phyloP scores from a whole-genome alignment of 768 basidiomycete species.

The Udeniomyces megalosporus region DNA sequence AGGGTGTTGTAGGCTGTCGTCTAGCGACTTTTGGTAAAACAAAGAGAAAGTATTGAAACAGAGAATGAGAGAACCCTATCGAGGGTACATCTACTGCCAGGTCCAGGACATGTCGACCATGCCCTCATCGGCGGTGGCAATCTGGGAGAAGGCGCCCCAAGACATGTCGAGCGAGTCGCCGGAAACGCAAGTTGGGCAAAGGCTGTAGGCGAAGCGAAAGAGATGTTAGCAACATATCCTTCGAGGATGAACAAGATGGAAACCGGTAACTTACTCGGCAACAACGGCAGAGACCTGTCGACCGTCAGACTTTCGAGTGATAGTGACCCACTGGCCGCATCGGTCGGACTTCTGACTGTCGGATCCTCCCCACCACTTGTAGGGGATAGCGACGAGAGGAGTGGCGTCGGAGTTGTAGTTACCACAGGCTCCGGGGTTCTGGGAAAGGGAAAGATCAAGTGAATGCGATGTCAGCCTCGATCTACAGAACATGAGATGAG shows the following conservation, averaged over 20 bases:
- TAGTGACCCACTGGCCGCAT: conserved; percentile 50
- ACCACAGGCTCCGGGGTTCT: conserved; percentile 45
- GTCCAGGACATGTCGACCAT: background rate
- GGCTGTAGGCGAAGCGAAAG: conserved; percentile 18
- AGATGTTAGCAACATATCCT: too few relatives aligned
- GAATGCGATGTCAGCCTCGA: background rate
- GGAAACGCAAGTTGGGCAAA: conserved; percentile 64
- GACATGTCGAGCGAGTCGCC: conserved; percentile 34
- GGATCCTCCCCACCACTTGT: conserved; percentile 32
- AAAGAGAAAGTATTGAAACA: too few relatives aligned
- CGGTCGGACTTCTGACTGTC: conserved; percentile 39
- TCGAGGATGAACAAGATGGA: too few relatives aligned
- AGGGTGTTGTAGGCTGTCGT: too few relatives aligned
- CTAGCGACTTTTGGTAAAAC: too few relatives aligned
- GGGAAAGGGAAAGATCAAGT: too few relatives aligned
- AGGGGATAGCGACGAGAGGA: conserved; percentile 36
- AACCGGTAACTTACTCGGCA: conserved; percentile 27
- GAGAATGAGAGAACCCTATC: too few relatives aligned
- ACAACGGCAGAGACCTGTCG: conserved; percentile 47
- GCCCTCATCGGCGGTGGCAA: background rate
- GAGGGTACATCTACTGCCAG: too few relatives aligned
- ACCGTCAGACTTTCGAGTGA: conserved; percentile 46
- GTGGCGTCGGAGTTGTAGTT: conserved; percentile 38
- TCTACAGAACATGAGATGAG: conserved; percentile 2
- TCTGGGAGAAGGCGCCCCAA: background rate